A percentile compares a stretch with the other conserved stretches of the same genome.
These are phyloP conservation scores for Phytophthora kernoviae DNA, from an alignment of 352 stramenopile species.

Conservation along the genomic window DNA sequence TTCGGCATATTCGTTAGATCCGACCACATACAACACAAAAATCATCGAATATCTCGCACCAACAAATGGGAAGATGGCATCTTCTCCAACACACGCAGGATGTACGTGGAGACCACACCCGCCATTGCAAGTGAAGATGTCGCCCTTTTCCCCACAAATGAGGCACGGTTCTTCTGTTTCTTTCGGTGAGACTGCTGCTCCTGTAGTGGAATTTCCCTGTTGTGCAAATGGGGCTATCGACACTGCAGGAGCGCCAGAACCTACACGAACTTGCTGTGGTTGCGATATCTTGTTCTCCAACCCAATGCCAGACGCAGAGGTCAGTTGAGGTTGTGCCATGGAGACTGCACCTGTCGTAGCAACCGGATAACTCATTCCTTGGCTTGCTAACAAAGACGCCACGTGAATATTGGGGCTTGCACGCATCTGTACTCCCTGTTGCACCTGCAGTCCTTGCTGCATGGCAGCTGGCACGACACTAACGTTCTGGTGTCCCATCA, in stretches of 20 bases:
- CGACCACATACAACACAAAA: conserved; percentile 5
- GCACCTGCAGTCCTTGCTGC: conserved; percentile 4
- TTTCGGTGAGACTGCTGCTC: conserved; percentile 24
- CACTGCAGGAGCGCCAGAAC: background rate
- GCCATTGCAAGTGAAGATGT: conserved; percentile 61
- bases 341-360: conserved; percentile 5
- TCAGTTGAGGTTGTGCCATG: conserved; percentile 7
- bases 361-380: conserved; percentile 11
- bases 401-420: conserved; percentile 19
- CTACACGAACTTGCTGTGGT: conserved; percentile 6
- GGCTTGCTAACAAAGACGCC: conserved; percentile 20
- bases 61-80: conserved; percentile 58
- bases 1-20: background rate
- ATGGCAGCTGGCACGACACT: background rate
- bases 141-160: conserved; percentile 56
- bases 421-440: conserved; percentile 11
- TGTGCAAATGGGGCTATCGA: conserved; percentile 1
- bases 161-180: conserved; percentile 39
- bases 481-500: conserved; percentile 21
- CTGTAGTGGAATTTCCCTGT: conserved; percentile 19
- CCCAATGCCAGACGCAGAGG: background rate
- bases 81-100: conserved; percentile 58
- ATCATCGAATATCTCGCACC: conserved; percentile 36
- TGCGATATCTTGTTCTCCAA: conserved; percentile 7
- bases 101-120: conserved; percentile 69